Percentiles rank a stretch among this genome's conserved stretches.
Evolutionary conservation across 768 basidiomycete genomes (phyloP).

Genomic region (Agaricus subrufescens): DNA sequence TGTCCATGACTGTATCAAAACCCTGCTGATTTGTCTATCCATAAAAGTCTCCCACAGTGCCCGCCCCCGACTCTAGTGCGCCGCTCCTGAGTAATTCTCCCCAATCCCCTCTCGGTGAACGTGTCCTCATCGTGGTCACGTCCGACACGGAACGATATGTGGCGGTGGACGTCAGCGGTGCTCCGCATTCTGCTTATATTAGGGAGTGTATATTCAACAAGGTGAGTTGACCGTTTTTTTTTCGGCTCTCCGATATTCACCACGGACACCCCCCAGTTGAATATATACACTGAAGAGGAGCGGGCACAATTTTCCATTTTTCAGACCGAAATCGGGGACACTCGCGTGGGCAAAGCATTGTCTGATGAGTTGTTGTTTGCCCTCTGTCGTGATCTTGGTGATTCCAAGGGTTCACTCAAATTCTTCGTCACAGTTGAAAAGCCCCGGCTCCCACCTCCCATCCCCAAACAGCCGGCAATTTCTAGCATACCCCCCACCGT

Average conservation of each 20-base stretch:
- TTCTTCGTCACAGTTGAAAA: slow-evolving; percentile 73
- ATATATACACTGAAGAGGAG: slow-evolving; percentile 79
- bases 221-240: slow-evolving; percentile 36
- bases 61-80: slow-evolving; percentile 29
- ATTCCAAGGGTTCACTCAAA: slow-evolving; percentile 77
- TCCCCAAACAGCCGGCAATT: slow-evolving; percentile 27
- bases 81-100: slow-evolving; percentile 20
- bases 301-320: slow-evolving; percentile 74
- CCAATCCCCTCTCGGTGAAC: slow-evolving; percentile 25
- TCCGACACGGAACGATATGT: slow-evolving; percentile 73
- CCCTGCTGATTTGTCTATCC: slow-evolving; percentile 9
- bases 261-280: slow-evolving; percentile 41
- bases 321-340: slow-evolving; percentile 82
- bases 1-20: slow-evolving; percentile 18
- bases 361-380: slow-evolving; percentile 65
- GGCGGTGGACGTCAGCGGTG: slow-evolving; percentile 66
- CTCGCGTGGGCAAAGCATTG: slow-evolving; percentile 70
- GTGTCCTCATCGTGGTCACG: slow-evolving; percentile 63
- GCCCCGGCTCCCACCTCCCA: slow-evolving; percentile 21
- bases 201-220: slow-evolving; percentile 79
- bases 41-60: slow-evolving; percentile 35
- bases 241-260: background rate
- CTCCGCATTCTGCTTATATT: slow-evolving; percentile 61
- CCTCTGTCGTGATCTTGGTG: slow-evolving; percentile 68
- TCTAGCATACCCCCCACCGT: slow-evolving; percentile 21